Conservation (phyloP, 352 stramenopile species). For the Phytophthora boehmeriae region DNA sequence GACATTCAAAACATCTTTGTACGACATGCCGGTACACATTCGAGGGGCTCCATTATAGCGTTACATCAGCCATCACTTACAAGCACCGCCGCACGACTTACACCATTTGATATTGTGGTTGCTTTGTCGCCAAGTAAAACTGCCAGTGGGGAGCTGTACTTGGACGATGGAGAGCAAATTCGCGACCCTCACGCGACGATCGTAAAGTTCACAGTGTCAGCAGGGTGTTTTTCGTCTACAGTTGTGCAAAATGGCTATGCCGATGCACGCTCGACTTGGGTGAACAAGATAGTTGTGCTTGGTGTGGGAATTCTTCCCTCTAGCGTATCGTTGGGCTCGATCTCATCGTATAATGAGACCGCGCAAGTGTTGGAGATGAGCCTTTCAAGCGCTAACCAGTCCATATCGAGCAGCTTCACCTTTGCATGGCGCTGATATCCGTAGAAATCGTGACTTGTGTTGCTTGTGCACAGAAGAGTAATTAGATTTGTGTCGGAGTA, state of each 20-base stretch:
- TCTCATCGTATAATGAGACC: background rate
- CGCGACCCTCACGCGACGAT: conserved; percentile 35
- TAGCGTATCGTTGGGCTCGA: background rate
- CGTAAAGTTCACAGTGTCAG: conserved; percentile 38
- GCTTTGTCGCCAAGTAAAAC: conserved; percentile 27
- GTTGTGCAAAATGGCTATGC: conserved; percentile 29
- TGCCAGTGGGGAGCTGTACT: conserved; percentile 51
- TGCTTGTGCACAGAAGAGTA: no score
- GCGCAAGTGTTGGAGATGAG: conserved; percentile 1
- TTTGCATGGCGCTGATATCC: background rate
- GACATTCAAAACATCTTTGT: conserved; percentile 45
- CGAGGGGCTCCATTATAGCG: conserved; percentile 53
- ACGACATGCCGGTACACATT: conserved; percentile 67
- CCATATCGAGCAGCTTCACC: background rate
- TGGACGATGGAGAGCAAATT: conserved; percentile 60
- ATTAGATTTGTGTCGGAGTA: no score
- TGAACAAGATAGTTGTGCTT: conserved; percentile 41
- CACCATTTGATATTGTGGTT: conserved; percentile 58
- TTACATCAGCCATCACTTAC: conserved; percentile 60
- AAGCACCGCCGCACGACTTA: conserved; percentile 43
- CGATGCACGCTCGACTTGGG: conserved; percentile 14
- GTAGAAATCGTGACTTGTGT: background rate
- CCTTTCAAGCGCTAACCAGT: background rate
- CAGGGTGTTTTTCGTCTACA: conserved; percentile 17
- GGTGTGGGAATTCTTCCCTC: conserved; percentile 15